A percentile compares a stretch with the other conserved stretches of the same genome.
Evolutionary conservation across 805 yeast genomes (phyloP).

Genomic region (Cyberlindnera xylosilytica): DNA sequence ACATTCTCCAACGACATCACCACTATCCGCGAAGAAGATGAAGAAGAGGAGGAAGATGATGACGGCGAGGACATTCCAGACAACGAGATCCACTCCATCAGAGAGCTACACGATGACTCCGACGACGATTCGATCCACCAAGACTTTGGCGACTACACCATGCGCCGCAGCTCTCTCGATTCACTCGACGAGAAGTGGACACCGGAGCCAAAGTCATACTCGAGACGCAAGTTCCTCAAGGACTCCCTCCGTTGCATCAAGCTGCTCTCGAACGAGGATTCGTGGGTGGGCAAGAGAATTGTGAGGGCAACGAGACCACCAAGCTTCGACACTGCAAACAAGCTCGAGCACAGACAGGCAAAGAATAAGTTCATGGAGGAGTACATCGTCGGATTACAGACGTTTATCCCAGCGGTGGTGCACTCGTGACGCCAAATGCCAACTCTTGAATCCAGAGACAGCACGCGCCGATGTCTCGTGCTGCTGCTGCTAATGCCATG

Average conservation of each 20-base stretch:
- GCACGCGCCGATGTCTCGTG: too few species aligned
- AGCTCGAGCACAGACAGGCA: background rate
- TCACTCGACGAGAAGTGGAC: conserved; percentile 38
- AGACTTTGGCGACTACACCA: conserved; percentile 16
- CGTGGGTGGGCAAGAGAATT: conserved; percentile 46
- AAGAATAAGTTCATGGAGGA: conserved; percentile 12
- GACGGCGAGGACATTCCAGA: conserved; percentile 17
- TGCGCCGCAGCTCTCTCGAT: background rate
- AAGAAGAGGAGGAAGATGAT: conserved; percentile 26
- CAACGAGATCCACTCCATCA: conserved; percentile 16
- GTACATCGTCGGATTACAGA: conserved; percentile 21
- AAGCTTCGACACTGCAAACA: conserved; percentile 18
- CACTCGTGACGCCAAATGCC: background rate
- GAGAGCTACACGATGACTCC: conserved; percentile 23
- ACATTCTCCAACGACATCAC: conserved; percentile 1
- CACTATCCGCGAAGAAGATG: conserved; percentile 27
- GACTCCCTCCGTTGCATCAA: conserved; percentile 57
- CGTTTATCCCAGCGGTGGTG: conserved; percentile 12
- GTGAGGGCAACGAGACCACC: conserved; percentile 35
- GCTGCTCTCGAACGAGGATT: conserved; percentile 47
- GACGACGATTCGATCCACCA: conserved; percentile 17
- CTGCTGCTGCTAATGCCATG: too few species aligned
- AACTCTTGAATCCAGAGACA: too few species aligned
- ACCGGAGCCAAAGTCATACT: conserved; percentile 38
- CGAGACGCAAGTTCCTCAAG: conserved; percentile 41